phyloP scores from a whole-genome alignment of 2,329 filamentous ascomycete genomes.

The Cryphonectria japonica region DNA sequence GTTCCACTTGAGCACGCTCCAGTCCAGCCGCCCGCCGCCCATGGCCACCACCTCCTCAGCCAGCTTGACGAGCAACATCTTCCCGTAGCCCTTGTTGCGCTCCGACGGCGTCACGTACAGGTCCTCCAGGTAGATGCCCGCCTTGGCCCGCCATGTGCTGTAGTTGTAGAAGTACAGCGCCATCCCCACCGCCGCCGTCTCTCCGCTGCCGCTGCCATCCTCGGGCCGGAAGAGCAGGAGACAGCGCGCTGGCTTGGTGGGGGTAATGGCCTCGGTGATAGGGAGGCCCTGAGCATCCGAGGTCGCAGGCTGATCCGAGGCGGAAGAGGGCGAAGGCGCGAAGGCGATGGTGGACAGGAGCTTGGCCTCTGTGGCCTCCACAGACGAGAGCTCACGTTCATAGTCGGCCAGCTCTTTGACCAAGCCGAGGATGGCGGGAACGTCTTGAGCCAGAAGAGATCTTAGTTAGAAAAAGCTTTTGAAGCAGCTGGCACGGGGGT shows the following conservation, averaged over 20 bases:
- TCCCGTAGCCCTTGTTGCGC: constrained; percentile 79
- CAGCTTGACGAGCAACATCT: constrained; percentile 71
- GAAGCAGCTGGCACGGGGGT: neutral
- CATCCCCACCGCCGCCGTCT: constrained; percentile 65
- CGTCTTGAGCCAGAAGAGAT: constrained; percentile 58
- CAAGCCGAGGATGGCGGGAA: constrained; percentile 77
- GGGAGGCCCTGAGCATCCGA: constrained; percentile 38
- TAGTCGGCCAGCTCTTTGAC: constrained; percentile 88
- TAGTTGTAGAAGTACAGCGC: constrained; percentile 96
- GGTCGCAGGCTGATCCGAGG: constrained; percentile 43
- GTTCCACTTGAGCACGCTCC: constrained; percentile 93
- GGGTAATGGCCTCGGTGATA: constrained; percentile 57
- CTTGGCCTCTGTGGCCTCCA: constrained; percentile 77
- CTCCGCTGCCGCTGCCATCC: constrained; percentile 34
- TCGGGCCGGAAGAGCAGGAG: constrained; percentile 64
- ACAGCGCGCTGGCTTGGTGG: constrained; percentile 71
- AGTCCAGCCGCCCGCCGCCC: constrained; percentile 78
- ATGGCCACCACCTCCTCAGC: constrained; percentile 79
- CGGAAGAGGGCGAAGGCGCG: constrained; percentile 46
- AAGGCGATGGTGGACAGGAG: constrained; percentile 81
- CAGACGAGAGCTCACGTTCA: constrained; percentile 74
- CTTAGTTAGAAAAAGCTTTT: neutral
- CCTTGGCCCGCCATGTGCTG: constrained; percentile 85
- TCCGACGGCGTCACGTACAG: constrained; percentile 77
- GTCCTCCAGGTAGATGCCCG: constrained; percentile 93